Evolutionary conservation across 1,139 yeast genomes (phyloP).

Genomic region (Taiozyma sp.): DNA sequence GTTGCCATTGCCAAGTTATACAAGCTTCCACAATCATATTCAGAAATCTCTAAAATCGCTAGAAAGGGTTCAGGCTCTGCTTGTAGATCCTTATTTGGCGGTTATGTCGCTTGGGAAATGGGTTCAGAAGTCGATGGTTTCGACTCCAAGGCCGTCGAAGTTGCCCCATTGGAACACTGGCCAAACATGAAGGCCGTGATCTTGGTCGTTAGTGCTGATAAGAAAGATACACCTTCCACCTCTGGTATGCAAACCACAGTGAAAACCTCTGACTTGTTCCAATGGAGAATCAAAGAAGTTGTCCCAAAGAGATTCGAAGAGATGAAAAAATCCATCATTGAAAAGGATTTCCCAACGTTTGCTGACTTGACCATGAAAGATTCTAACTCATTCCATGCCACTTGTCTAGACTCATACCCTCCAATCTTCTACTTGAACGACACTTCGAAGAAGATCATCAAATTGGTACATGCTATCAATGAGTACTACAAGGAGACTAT

Average conservation of each 20-base stretch:
- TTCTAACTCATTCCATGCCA: constrained; percentile 96
- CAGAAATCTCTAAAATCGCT: constrained; percentile 88
- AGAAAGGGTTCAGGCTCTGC: constrained; percentile 99
- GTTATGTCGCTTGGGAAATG: constrained; percentile 99
- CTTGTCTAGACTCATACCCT: constrained; percentile 90
- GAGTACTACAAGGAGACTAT: constrained; percentile 55
- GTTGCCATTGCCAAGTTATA: constrained; percentile 79
- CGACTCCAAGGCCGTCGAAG: constrained; percentile 90
- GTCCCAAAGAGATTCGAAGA: constrained; percentile 80
- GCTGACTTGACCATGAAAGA: constrained; percentile 93
- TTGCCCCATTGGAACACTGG: constrained; percentile 86
- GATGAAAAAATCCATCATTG: constrained; percentile 72
- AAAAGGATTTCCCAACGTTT: constrained; percentile 69
- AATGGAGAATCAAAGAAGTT: constrained; percentile 67
- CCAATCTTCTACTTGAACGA: constrained; percentile 96
- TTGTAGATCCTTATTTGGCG: constrained; percentile 94
- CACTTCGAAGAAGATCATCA: constrained; percentile 85
- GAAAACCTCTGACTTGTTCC: constrained; percentile 77
- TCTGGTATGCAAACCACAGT: constrained; percentile 97
- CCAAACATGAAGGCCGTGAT: constrained; percentile 88
- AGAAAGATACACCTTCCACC: constrained; percentile 93
- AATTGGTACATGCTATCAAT: constrained; percentile 75
- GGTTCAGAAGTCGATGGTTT: constrained; percentile 66
- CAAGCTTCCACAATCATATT: constrained; percentile 71
- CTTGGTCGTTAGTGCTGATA: constrained; percentile 86